Evolutionary conservation across 1,139 yeast species (phyloP).

Genomic region (Komagataea norvegica): DNA sequence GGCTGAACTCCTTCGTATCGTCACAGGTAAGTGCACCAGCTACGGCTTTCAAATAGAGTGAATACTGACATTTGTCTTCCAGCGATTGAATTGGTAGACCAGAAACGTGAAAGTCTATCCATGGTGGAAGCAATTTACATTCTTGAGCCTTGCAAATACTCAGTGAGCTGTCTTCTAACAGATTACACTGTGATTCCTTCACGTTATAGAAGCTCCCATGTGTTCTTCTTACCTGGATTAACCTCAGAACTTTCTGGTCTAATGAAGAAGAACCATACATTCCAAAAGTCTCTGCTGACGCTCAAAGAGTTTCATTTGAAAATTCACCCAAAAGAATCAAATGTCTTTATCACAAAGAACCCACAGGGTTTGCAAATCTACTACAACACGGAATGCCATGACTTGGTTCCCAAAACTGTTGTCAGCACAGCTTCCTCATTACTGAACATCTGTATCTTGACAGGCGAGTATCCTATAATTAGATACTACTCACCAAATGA

Average conservation of each 20-base stretch:
- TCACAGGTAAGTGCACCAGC: constrained; percentile 18
- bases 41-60: too few species aligned
- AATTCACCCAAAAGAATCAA: constrained; percentile 45
- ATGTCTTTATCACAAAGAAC: constrained; percentile 38
- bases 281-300: constrained; percentile 29
- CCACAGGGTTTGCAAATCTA: constrained; percentile 64
- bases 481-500: constrained; percentile 56
- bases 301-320: constrained; percentile 36
- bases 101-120: constrained; percentile 43
- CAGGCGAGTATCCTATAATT: constrained; percentile 87
- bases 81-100: constrained; percentile 11
- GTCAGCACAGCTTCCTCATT: constrained; percentile 53
- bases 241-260: constrained; percentile 28
- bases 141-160: constrained; percentile 48
- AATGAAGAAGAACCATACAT: constrained; percentile 28
- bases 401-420: constrained; percentile 56
- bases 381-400: constrained; percentile 63
- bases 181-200: constrained; percentile 51
- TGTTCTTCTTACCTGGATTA: constrained; percentile 53
- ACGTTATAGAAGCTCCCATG: constrained; percentile 53
- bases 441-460: constrained; percentile 65
- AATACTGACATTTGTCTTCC: background rate
- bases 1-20: constrained; percentile 34
- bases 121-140: constrained; percentile 58
- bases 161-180: constrained; percentile 53